Conservation (phyloP, 2,329 filamentous ascomycete species). For the Phoma sp. region DNA sequence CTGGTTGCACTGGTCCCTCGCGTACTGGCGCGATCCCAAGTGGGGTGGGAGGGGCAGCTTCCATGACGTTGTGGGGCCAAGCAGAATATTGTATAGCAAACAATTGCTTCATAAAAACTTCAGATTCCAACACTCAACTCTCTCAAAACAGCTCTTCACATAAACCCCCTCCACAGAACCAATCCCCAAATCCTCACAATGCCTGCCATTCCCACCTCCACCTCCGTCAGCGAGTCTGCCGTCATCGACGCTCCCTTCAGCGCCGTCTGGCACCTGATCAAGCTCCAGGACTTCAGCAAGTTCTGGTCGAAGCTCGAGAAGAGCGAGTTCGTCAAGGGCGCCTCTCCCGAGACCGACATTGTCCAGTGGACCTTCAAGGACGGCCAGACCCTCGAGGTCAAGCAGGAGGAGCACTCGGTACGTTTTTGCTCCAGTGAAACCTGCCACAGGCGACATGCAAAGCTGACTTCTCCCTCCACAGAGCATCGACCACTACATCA, state of each 20-base stretch:
- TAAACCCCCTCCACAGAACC: not conserved
- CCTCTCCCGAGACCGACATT: conserved; percentile 68
- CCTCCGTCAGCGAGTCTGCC: conserved; percentile 68
- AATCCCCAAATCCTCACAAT: conserved; percentile 12
- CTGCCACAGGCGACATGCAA: not conserved
- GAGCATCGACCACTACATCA: conserved; percentile 77
- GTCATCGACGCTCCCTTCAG: conserved; percentile 72
- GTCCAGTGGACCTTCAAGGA: conserved; percentile 76
- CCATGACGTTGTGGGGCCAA: conserved; percentile 17
- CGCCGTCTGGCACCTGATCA: conserved; percentile 76
- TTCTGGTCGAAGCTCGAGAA: conserved; percentile 70
- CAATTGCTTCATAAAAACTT: conserved; percentile 26
- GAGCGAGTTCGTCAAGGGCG: conserved; percentile 68
- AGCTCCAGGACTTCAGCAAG: conserved; percentile 70
- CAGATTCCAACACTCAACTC: conserved; percentile 10
- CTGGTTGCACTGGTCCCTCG: conserved; percentile 5
- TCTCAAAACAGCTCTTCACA: not conserved
- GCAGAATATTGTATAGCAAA: conserved; percentile 13
- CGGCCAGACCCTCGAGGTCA: conserved; percentile 70
- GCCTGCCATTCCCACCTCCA: conserved; percentile 65
- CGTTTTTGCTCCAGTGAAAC: conserved; percentile 27
- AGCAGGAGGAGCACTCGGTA: conserved; percentile 78
- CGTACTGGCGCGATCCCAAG: conserved; percentile 19
- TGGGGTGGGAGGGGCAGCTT: conserved; percentile 35
- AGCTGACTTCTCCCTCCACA: conserved; percentile 32